A percentile compares a stretch with the other conserved stretches of the same genome.
Evolutionary conservation across 225 moss, liverwort and hornwort species (phyloP).

Genomic region (Bryum argenteum): DNA sequence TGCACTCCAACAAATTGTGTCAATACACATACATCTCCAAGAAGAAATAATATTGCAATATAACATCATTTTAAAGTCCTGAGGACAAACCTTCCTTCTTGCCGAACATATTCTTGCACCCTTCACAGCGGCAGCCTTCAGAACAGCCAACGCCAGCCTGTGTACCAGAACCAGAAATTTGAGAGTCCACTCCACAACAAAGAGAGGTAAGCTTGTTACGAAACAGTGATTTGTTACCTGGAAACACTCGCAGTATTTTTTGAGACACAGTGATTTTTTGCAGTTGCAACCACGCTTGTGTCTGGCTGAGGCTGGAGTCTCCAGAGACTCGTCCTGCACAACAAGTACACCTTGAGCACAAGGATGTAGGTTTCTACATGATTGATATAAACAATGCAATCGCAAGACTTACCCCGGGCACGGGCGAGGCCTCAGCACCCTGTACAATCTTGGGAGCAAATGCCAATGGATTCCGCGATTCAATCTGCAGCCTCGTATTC

Average conservation of each 20-base stretch:
- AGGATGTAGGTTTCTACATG: neutral
- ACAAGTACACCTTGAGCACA: conserved; percentile 13
- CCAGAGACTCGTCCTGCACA: conserved; percentile 70
- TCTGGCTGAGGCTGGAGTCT: conserved; percentile 84
- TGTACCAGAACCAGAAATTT: neutral
- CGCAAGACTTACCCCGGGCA: conserved; percentile 52
- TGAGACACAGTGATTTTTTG: conserved; percentile 92
- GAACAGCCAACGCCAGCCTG: conserved; percentile 98
- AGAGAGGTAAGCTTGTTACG: neutral
- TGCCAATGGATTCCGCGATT: conserved; percentile 86
- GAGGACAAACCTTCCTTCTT: conserved; percentile 71
- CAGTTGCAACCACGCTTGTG: conserved; percentile 97
- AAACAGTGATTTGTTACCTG: conserved; percentile 54
- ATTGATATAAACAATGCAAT: neutral
- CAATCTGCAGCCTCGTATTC: conserved; percentile 74
- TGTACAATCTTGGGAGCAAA: conserved; percentile 96
- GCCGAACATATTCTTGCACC: conserved; percentile 88
- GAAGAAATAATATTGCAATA: too few species aligned
- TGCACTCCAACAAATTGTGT: conserved; percentile 33
- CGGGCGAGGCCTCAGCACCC: conserved; percentile 70
- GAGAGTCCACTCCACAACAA: conserved; percentile 9
- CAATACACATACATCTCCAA: neutral
- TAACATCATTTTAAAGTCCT: too few species aligned
- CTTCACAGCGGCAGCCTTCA: conserved; percentile 95
- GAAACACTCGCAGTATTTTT: conserved; percentile 96